Base-by-base conservation (phyloP, 2,329 filamentous ascomycete genomes). In the Epichloe sylvatica region DNA sequence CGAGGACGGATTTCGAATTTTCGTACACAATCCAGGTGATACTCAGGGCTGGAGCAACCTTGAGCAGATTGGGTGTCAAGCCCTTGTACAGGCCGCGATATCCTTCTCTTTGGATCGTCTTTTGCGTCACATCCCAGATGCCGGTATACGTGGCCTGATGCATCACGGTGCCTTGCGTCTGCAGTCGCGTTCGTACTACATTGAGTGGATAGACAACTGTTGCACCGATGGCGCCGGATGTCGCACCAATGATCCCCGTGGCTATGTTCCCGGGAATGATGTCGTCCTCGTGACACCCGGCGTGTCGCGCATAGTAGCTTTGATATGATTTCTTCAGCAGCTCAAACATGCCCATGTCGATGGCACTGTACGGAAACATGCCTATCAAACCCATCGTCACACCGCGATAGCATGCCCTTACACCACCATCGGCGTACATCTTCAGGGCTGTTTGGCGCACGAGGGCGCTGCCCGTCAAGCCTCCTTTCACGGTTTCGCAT, bases 341-440 rank as follows among this genome's bases (percentile, higher is more conserved):
- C 68, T 98, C 92, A 61, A 97, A 98, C 0, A 88, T 95, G 55
- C 87, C 88, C 60, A 98, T 83, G 63, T 98, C 92, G 62, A 98
- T 94, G 46, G 92, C 92, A 40, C 89, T 91, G 65, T 97, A 98
- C 0, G 92, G 92, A 60, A 98, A 98, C 81, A 97, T 96, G 63
- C 92, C 92, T 46, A 96, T 70, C 4, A 98, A 75, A 15, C 92
- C 92, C 78, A 97, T 92, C 0, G 89, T 90, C 35, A 98, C 76
- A 39, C 92, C 92, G 49, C 91, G 87, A 66, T 97, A 98, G 54
- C 89, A 91, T 6, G 86, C 76, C 34, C 78, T 73, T 30, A 90
- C 57, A 21, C 87, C 87, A 51, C 86, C 85, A 52, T 81, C 78
- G 39, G 75, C 76, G 73, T 83, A 88, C 84, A 98, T 95, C 64